A percentile compares a stretch with the other conserved stretches of the same genome.
phyloP scores from a whole-genome alignment of 257 asterid genomes.

The Mentha longifolia region DNA sequence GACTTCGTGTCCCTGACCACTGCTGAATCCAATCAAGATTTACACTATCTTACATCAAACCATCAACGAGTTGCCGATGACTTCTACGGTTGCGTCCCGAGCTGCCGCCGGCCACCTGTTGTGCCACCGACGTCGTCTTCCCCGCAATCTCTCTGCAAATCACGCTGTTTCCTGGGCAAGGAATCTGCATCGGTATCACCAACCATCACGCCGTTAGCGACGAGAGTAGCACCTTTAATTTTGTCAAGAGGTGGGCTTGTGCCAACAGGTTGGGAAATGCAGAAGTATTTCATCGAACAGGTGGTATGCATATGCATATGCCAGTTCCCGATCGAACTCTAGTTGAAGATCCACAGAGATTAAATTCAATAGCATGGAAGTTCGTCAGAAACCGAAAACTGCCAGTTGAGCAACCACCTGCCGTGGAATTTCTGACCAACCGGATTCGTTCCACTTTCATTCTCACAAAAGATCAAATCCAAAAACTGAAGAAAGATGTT shows the following conservation, averaged over 20 bases:
- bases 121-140: background rate
- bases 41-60: conserved; percentile 33
- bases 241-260: conserved; percentile 42
- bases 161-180: conserved; percentile 43
- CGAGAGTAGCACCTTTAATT: conserved; percentile 35
- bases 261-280: conserved; percentile 17
- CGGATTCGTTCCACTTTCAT: conserved; percentile 42
- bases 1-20: conserved; percentile 33
- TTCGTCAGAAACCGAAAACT: background rate
- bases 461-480: conserved; percentile 25
- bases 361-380: conserved; percentile 23
- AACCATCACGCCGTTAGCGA: conserved; percentile 47
- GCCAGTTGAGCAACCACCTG: conserved; percentile 4
- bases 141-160: conserved; percentile 43
- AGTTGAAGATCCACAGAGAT: conserved; percentile 33
- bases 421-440: background rate
- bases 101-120: background rate
- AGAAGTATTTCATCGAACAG: background rate
- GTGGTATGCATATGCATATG: background rate
- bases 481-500: conserved; percentile 36
- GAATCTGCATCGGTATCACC: conserved; percentile 42
- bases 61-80: conserved; percentile 35
- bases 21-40: conserved; percentile 31
- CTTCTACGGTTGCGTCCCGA: conserved; percentile 35
- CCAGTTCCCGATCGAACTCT: conserved; percentile 36